Evolutionary conservation across 345 rosid genomes (phyloP), one percentile per base, ranked within the genome.

Genomic region (Hypericum perforatum): DNA sequence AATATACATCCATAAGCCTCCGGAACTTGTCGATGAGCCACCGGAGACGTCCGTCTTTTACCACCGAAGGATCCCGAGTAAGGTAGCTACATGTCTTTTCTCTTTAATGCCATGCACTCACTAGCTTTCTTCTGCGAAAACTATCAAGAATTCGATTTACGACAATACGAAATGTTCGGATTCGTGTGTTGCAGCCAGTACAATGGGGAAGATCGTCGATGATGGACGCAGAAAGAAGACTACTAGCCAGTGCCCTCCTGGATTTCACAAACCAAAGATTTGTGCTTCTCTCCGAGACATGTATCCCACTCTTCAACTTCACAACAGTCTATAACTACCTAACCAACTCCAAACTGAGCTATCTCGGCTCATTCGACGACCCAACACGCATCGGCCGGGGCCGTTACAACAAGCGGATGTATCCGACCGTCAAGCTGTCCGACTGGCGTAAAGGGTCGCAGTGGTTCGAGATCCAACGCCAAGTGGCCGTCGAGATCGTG

Each of bases 401-500:
- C 37, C 62, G 79, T 1, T 70, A 74, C 66, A 70, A 48, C 65
- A 61, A 58, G 16, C 32, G 14, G 29, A 74, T 74, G 79, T 52
- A 16, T 57, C 73, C 73, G 0, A 38, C 43, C 6, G 51, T 74
- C 32, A 38, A 63, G 6, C 5, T 67, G 2, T 45, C 66, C 37
- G 53, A 67, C 7, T 67, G 73, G 79, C 63, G 64, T 1, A 71
- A 75, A 42, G 71, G 76, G 7, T 67, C 57, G 0, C 76, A 71
- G 12, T 62, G 74, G 79, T 64, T 67, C 14, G 69, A 67, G 43
- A 55, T 62, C 39, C 62, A 63, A 15, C 66, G 66, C 1, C 44
- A 48, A 40, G 11, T 67, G 0, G 60, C 73, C 7, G 8, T 64
- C 3, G 40, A 29, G 49, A 55, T 71, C 1, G 44, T 66, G 0